Conservation (phyloP, 768 basidiomycete species). For the Flagelloscypha sp. region DNA sequence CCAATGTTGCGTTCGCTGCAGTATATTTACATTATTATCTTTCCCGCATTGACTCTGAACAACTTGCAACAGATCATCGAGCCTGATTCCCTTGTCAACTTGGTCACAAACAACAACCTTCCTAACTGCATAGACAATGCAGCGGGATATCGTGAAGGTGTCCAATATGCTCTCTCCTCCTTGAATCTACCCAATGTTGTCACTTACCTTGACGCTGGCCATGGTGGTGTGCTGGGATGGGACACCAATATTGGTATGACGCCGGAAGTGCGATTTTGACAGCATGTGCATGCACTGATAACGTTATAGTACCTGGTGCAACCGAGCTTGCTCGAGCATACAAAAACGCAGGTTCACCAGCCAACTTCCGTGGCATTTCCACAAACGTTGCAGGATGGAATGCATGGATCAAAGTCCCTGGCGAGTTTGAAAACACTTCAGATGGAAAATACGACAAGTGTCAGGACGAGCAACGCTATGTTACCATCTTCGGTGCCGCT, state of each 20-base stretch:
- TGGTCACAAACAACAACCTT: no score
- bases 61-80: no score
- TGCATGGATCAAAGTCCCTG: conserved; percentile 2
- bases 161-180: conserved; percentile 20
- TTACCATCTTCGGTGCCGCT: conserved; percentile 17
- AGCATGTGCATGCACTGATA: background rate
- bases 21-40: no score
- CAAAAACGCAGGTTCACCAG: conserved; percentile 22
- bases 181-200: conserved; percentile 25
- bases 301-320: conserved; percentile 25
- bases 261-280: no score
- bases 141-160: conserved; percentile 8
- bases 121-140: conserved; percentile 26
- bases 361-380: conserved; percentile 29
- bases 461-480: conserved; percentile 4
- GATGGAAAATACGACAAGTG: conserved; percentile 6
- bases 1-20: conserved; percentile 18
- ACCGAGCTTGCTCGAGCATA: conserved; percentile 25
- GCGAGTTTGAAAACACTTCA: conserved; percentile 2
- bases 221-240: conserved; percentile 35
- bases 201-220: conserved; percentile 30
- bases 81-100: conserved; percentile 34
- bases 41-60: no score
- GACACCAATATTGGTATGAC: conserved; percentile 24
- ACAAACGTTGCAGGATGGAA: conserved; percentile 22